These are phyloP conservation scores for Arabis hirsuta DNA, from an alignment of 345 rosid species.

Conservation along the genomic window DNA sequence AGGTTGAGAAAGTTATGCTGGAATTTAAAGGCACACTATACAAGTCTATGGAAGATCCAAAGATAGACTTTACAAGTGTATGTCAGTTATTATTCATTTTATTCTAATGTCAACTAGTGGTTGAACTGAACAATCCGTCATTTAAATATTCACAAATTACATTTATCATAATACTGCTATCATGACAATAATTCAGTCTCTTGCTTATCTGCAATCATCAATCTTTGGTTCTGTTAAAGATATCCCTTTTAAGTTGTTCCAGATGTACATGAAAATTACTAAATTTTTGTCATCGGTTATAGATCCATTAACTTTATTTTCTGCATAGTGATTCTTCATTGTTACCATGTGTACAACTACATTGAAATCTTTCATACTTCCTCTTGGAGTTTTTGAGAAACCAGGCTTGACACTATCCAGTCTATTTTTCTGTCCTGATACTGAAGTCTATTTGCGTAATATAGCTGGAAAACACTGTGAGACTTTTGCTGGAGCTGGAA, in stretches of 20 bases:
- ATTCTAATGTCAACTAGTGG: slow-evolving; percentile 18
- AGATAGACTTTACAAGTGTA: slow-evolving; percentile 85
- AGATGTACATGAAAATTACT: background rate
- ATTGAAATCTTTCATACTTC: slow-evolving; percentile 12
- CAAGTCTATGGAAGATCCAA: slow-evolving; percentile 97
- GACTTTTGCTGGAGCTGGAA: slow-evolving; percentile 95
- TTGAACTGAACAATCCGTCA: slow-evolving; percentile 19
- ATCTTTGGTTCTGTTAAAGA: slow-evolving; percentile 3
- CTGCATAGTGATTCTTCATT: slow-evolving; percentile 23
- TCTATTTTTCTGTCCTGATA: slow-evolving; percentile 8
- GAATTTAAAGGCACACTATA: slow-evolving; percentile 93
- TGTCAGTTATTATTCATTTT: slow-evolving; percentile 39
- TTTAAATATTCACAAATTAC: slow-evolving; percentile 7
- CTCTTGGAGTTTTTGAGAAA: slow-evolving; percentile 19
- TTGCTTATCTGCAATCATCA: slow-evolving; percentile 21
- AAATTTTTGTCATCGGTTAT: background rate
- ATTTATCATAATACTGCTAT: slow-evolving; percentile 9
- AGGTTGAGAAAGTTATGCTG: slow-evolving; percentile 96
- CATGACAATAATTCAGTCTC: slow-evolving; percentile 11
- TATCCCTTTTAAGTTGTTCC: background rate
- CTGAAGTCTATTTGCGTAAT: slow-evolving; percentile 33
- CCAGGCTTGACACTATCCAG: slow-evolving; percentile 21
- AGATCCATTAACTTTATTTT: slow-evolving; percentile 22
- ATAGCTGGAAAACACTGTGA: slow-evolving; percentile 96
- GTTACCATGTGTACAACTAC: slow-evolving; percentile 12